Conservation (phyloP, 1,284 basidiomycete species). For the Erythrobasidium hasegawianum region DNA sequence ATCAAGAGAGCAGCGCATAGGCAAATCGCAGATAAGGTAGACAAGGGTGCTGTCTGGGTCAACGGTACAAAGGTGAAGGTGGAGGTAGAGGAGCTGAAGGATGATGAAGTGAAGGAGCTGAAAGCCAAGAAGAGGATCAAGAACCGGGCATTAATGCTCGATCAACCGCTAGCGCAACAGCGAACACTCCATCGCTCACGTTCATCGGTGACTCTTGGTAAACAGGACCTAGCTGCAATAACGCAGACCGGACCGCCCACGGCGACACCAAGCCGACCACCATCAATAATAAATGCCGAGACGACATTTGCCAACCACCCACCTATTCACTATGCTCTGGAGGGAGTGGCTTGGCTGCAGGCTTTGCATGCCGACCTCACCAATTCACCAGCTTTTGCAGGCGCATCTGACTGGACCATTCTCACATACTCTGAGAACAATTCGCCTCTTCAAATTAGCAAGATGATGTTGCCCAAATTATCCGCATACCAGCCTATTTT, state of each 20-base stretch:
- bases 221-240: not conserved
- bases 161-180: conserved; percentile 2
- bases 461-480: conserved; percentile 61
- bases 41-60: conserved; percentile 75
- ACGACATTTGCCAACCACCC: conserved; percentile 40
- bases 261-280: conserved; percentile 4
- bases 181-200: not conserved
- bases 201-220: not conserved
- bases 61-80: conserved; percentile 83
- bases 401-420: conserved; percentile 20
- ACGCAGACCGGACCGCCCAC: not conserved
- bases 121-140: conserved; percentile 81
- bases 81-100: conserved; percentile 85
- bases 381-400: conserved; percentile 43
- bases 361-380: conserved; percentile 63
- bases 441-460: conserved; percentile 28
- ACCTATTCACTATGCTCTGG: conserved; percentile 71
- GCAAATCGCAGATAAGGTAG: conserved; percentile 57
- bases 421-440: conserved; percentile 31
- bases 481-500: conserved; percentile 80
- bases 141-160: conserved; percentile 65
- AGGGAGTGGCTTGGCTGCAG: conserved; percentile 72
- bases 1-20: conserved; percentile 62
- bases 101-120: conserved; percentile 79
- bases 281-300: conserved; percentile 11